Percentiles rank a stretch among this genome's conserved stretches.
Evolutionary conservation across 495 filamentous ascomycete species (phyloP).

Genomic region (Penicillium diatomitis): DNA sequence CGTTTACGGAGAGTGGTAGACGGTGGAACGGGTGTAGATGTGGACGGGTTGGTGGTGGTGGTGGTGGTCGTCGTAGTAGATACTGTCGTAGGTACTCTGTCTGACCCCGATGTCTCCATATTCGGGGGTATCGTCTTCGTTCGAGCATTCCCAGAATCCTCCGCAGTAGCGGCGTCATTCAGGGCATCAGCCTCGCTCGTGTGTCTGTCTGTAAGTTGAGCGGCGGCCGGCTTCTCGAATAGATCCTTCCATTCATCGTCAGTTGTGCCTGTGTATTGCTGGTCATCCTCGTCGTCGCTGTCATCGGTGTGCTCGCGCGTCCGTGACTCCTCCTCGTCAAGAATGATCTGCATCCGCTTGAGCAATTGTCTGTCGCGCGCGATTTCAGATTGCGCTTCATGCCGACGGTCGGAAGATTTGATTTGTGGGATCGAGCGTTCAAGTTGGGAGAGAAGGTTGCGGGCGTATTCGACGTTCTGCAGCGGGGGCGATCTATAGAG

Average conservation of each 20-base stretch:
- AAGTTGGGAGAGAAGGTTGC: constrained; percentile 61
- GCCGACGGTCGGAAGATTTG: constrained; percentile 55
- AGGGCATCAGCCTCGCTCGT: background rate
- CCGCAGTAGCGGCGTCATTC: no score
- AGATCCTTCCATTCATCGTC: constrained; percentile 34
- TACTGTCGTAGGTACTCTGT: background rate
- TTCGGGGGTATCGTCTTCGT: no score
- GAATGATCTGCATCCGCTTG: constrained; percentile 54
- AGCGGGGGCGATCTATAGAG: background rate
- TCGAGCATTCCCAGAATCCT: no score
- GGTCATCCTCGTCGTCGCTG: background rate
- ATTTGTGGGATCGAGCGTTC: constrained; percentile 62
- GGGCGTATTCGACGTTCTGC: constrained; percentile 76
- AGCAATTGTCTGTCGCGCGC: constrained; percentile 51
- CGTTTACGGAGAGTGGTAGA: constrained; percentile 26
- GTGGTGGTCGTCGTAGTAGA: constrained; percentile 4
- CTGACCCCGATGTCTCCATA: no score
- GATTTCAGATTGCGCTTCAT: constrained; percentile 60
- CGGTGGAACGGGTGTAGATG: constrained; percentile 3
- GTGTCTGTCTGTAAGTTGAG: background rate
- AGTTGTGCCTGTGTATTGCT: background rate
- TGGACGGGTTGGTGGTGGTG: constrained; percentile 5
- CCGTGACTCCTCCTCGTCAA: constrained; percentile 37
- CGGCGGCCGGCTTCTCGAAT: constrained; percentile 15
- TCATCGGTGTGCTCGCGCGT: constrained; percentile 24